Percentiles rank a stretch among this genome's conserved stretches.
Conservation (phyloP, 345 rosid species). For the Populus alba region DNA sequence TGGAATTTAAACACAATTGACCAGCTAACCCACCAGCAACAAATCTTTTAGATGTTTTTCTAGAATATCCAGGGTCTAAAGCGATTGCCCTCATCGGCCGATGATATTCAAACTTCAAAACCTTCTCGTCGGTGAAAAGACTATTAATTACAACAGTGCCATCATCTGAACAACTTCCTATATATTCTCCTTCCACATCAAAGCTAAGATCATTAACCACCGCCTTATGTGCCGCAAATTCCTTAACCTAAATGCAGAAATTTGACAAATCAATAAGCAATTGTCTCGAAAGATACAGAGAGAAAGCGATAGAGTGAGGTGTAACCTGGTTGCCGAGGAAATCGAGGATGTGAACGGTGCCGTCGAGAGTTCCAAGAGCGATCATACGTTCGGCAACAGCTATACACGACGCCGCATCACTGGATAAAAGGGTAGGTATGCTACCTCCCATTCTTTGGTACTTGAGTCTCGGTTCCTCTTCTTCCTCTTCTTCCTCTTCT, state of each 20-base stretch:
- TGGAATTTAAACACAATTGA: slow-evolving; percentile 72
- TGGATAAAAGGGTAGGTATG: slow-evolving; percentile 75
- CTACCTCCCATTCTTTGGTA: slow-evolving; percentile 97
- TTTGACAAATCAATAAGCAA: neutral
- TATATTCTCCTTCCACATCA: slow-evolving; percentile 85
- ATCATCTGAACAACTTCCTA: slow-evolving; percentile 98
- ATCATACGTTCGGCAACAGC: slow-evolving; percentile 96
- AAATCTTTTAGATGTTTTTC: slow-evolving; percentile 70
- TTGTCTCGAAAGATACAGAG: neutral
- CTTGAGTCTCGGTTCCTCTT: slow-evolving; percentile 93
- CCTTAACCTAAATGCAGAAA: slow-evolving; percentile 58
- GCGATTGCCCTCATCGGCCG: slow-evolving; percentile 98
- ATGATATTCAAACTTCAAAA: slow-evolving; percentile 81
- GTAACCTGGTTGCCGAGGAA: slow-evolving; percentile 90
- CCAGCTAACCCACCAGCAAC: slow-evolving; percentile 98
- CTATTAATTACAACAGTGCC: slow-evolving; percentile 88
- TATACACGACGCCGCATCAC: slow-evolving; percentile 89
- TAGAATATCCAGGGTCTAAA: slow-evolving; percentile 81
- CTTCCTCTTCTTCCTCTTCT: slow-evolving; percentile 34
- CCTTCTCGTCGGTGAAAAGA: slow-evolving; percentile 88
- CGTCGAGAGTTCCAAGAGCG: slow-evolving; percentile 91
- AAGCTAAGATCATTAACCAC: slow-evolving; percentile 93
- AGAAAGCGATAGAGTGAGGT: neutral
- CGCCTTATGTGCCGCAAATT: slow-evolving; percentile 70
- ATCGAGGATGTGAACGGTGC: slow-evolving; percentile 89